Conservation (phyloP, 2,329 filamentous ascomycete genomes). For the Cercospora berteroae region DNA sequence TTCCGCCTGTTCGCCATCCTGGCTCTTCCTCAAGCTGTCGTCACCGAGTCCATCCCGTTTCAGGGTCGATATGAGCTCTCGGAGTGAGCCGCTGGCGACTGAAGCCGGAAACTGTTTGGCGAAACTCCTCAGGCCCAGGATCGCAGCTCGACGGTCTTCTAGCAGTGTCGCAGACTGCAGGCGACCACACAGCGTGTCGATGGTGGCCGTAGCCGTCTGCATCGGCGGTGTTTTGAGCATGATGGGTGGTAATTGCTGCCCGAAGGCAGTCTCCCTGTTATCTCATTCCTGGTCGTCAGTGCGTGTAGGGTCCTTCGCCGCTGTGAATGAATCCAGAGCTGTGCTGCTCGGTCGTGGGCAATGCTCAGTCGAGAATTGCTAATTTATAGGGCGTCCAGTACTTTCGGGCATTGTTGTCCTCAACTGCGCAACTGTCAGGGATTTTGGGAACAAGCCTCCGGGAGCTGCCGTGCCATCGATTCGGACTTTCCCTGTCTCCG, state of each 20-base stretch:
- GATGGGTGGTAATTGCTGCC: conserved; percentile 24
- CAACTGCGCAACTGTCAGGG: not conserved
- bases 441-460: not conserved
- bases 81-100: conserved; percentile 87
- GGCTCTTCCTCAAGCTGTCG: conserved; percentile 21
- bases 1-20: conserved; percentile 49
- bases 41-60: conserved; percentile 63
- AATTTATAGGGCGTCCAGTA: not conserved
- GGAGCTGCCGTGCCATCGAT: not conserved
- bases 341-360: not conserved
- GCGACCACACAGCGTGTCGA: conserved; percentile 81
- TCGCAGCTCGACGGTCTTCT: conserved; percentile 90
- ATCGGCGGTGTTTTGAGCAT: conserved; percentile 76
- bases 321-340: not conserved
- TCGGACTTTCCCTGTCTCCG: not conserved
- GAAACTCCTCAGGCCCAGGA: conserved; percentile 89
- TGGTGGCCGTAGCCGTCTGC: conserved; percentile 94
- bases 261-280: conserved; percentile 24
- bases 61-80: conserved; percentile 80
- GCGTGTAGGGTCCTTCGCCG: not conserved
- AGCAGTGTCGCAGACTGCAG: conserved; percentile 86
- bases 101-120: conserved; percentile 95
- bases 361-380: not conserved
- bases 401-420: conserved; percentile 2
- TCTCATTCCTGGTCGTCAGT: conserved; percentile 17